Evolutionary conservation across 108 stramenopile species (phyloP).

Genomic region (Stephanodiscus minutulus): DNA sequence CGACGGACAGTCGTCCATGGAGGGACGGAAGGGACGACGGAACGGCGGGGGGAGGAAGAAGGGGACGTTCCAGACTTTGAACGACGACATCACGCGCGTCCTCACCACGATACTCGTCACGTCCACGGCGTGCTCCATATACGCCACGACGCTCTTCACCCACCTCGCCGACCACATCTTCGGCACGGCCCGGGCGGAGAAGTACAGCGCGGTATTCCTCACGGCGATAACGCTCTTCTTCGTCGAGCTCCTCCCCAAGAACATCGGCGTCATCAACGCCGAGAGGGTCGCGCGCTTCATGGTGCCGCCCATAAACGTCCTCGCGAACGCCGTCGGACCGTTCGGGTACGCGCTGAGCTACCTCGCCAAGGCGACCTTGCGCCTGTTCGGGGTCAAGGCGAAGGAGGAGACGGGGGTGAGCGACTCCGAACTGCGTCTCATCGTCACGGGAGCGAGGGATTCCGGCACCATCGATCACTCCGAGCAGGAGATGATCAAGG

Average conservation of each 20-base stretch:
- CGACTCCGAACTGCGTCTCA: constrained; percentile 92
- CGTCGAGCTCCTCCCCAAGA: constrained; percentile 95
- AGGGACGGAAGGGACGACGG: constrained; percentile 25
- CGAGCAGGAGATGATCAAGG: constrained; percentile 97
- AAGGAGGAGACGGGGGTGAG: constrained; percentile 79
- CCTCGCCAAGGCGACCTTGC: constrained; percentile 81
- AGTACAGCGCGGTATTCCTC: constrained; percentile 84
- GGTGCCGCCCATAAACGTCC: constrained; percentile 86
- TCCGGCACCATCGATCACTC: constrained; percentile 95
- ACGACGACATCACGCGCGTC: constrained; percentile 94
- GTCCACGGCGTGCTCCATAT: constrained; percentile 88
- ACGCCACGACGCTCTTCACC: constrained; percentile 86
- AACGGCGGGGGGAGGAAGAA: constrained; percentile 27
- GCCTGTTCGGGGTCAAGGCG: constrained; percentile 77
- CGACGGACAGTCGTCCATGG: constrained; percentile 8
- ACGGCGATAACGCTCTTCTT: constrained; percentile 94
- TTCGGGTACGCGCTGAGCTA: constrained; percentile 83
- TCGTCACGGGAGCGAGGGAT: constrained; percentile 93
- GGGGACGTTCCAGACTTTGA: constrained; percentile 87
- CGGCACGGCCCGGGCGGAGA: constrained; percentile 74
- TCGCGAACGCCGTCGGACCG: constrained; percentile 83
- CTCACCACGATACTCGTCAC: constrained; percentile 94
- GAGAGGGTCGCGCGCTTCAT: constrained; percentile 91
- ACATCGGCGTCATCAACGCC: constrained; percentile 93
- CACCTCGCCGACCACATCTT: constrained; percentile 82